Conservation (phyloP, 306 rosid species). For the Arachis hypogaea region DNA sequence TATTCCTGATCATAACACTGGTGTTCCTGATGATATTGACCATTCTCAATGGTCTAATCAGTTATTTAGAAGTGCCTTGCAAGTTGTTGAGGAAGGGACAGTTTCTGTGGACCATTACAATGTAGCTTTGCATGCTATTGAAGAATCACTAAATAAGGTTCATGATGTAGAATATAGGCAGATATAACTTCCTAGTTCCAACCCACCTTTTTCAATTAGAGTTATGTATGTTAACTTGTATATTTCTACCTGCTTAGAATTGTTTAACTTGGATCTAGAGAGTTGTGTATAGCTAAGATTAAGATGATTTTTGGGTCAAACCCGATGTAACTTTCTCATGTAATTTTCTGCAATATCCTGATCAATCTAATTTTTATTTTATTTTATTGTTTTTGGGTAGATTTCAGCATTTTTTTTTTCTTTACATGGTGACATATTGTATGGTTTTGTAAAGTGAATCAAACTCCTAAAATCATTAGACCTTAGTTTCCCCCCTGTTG, state of each 20-base stretch:
- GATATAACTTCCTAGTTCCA: conserved; percentile 14
- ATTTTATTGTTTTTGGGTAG: too few species aligned
- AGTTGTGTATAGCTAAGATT: conserved; percentile 35
- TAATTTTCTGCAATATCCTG: conserved; percentile 25
- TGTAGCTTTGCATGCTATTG: conserved; percentile 74
- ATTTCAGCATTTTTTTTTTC: background rate
- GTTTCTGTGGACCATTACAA: conserved; percentile 79
- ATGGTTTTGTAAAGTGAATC: too few species aligned
- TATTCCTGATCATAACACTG: conserved; percentile 53
- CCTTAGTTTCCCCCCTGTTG: too few species aligned
- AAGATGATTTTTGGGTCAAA: conserved; percentile 25
- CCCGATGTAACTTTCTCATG: conserved; percentile 8
- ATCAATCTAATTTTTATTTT: background rate
- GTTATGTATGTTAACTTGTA: conserved; percentile 26
- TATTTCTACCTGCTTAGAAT: conserved; percentile 29
- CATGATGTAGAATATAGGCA: conserved; percentile 69
- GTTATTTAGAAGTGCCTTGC: conserved; percentile 75
- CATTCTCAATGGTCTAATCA: conserved; percentile 68
- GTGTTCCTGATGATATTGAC: conserved; percentile 46
- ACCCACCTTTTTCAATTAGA: background rate
- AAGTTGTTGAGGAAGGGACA: conserved; percentile 87
- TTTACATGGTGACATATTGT: too few species aligned
- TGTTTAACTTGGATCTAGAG: conserved; percentile 6
- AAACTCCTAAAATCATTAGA: too few species aligned
- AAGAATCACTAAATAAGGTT: conserved; percentile 78